A percentile compares a stretch with the other conserved stretches of the same genome.
Evolutionary conservation across 345 rosid species (phyloP).

Genomic region (Eucalyptus guilfoylei): DNA sequence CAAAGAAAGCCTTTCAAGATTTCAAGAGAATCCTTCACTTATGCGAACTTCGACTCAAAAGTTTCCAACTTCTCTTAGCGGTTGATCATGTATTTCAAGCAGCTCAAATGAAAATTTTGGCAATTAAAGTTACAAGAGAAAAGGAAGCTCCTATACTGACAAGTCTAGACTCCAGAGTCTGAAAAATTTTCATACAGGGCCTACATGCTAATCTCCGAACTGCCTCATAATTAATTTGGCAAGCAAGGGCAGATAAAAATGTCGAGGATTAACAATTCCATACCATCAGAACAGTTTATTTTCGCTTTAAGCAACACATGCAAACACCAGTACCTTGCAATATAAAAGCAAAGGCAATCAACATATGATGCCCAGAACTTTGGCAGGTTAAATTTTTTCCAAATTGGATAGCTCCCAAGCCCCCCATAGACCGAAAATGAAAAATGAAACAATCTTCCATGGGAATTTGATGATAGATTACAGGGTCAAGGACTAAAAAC

Average conservation of each 20-base stretch:
- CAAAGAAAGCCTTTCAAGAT: neutral
- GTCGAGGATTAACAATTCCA: neutral
- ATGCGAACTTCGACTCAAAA: neutral
- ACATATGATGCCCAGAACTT: neutral
- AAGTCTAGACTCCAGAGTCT: neutral
- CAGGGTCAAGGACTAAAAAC: neutral
- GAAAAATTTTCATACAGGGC: neutral
- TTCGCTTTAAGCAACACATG: neutral
- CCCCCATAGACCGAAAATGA: neutral
- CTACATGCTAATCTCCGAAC: neutral
- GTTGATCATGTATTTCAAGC: neutral
- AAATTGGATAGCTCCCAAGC: neutral
- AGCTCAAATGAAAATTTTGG: neutral
- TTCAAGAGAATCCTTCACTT: neutral
- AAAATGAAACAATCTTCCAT: neutral
- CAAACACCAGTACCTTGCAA: neutral
- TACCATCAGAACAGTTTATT: neutral
- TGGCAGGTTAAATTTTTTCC: neutral
- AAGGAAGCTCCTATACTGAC: neutral
- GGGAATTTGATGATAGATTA: neutral
- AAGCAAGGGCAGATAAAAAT: neutral
- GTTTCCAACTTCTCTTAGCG: neutral
- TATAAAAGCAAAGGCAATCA: neutral
- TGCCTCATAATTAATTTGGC: neutral
- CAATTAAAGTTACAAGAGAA: neutral